Base-by-base conservation (phyloP, 495 filamentous ascomycete species). In the Hypoxylon fragiforme region DNA sequence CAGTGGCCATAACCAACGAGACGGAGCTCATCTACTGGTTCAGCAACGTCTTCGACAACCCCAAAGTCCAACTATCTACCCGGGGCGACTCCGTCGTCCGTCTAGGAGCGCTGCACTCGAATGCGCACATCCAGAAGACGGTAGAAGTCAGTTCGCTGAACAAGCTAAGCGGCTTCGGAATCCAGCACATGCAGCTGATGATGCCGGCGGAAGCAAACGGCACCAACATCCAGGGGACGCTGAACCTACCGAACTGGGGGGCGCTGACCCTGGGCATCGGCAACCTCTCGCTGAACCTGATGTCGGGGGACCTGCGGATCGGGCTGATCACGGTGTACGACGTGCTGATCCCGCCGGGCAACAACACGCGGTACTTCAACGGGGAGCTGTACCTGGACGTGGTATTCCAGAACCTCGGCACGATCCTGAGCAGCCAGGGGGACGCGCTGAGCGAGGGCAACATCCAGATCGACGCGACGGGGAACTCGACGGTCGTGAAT, bases 241-340 rank as follows among this genome's bases (percentile, higher is more conserved):
- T 74, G 3, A 74, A 63, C 32, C 53, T 80, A 6, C 77, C 76
- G 2, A 79, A 80, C 49, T 69, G 70, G 31, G 76, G 72, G 15
- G 65, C 75, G 6, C 54, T 79, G 21, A 74, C 73, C 1, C 73
- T 80, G 19, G 73, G 70, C 0, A 56, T 80, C 52, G 77, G 76
- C n/a, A 73, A 77, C 54, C 63, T 77, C 13, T 73, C 75, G 0
- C 59, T 80, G 8, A 72, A 78, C 44, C 46, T 78, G 22, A 62
- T 65, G 50, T 69, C 68, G 4, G 68, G 65, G 7, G 64, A 73
- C 24, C 22, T 78, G 12, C 60, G 67, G 4, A 58, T 79, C 14
- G 74, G 72, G n/a, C 61, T 71, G 7, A 68, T 74, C 0, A 64
- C 67, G 14, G 60, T 77, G 28, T 62, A 70, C 26, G 65, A 79